Evolutionary conservation across 2,329 filamentous ascomycete genomes (phyloP), one percentile per base, ranked within the genome.

Genomic region (Cercospora sesami): DNA sequence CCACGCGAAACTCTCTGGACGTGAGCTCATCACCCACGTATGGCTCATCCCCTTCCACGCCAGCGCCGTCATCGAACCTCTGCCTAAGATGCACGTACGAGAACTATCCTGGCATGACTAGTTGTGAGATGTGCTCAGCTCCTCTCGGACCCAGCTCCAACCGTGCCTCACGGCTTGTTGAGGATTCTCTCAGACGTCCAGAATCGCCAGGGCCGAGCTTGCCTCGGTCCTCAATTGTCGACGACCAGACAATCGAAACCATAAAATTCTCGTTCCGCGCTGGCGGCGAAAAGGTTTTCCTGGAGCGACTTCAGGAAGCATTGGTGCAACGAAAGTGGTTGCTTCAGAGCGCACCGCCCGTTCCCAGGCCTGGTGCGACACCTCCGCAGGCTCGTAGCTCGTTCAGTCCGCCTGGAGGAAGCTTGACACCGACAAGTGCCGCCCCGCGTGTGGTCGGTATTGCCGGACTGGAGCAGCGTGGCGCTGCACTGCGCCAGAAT

Each of bases 241-340:
- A 84, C 65, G 82, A 84, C 3, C 89, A 93, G 61, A 86, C 85
- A 3, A 85, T 85, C 2, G 92, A 96, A 71, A 90, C 87, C 71
- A 88, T 98, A 74, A 99, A 97, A 78, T 83, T 99, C 45, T 98
- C 95, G 0, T 99, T 99, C 74, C 90, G 95, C 33, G 87, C 85
- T 36, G 94, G 94, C 2, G 95, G 95, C 0, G 94, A 94, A 69
- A 94, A 93, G 79, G 90, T 93, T 5, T 97, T 99, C 72, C 89
- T 91, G 73, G 95, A 98, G 74, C 87, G 94, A 59, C 84, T 99
- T 2, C 98, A 96, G 76, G 89, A 89, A 6, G 91, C 93, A 8
- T 87, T 98, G 79, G 89, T 93, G 1, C 95, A 99, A 79, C 88
- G 95, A 14, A 98, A 98, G 83, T 99, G 95, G 95, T 85, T 99